Evolutionary conservation across 805 yeast genomes (phyloP).

Genomic region (Kockiozyma suomiensis): DNA sequence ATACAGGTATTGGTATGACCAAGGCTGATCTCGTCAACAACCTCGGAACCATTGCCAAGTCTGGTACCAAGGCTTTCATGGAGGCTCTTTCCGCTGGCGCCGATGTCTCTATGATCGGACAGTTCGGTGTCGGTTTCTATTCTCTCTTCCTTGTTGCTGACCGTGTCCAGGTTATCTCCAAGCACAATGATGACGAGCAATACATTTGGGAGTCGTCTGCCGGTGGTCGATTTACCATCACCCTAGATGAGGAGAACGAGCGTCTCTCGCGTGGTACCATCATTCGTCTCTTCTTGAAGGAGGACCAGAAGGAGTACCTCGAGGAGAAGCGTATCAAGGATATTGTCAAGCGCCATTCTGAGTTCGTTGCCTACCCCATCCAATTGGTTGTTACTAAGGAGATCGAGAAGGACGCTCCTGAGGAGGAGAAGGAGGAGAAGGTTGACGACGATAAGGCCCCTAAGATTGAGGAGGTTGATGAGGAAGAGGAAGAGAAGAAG

Average conservation of each 20-base stretch:
- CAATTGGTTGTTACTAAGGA: slow-evolving; percentile 98
- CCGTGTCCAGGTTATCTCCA: slow-evolving; percentile 96
- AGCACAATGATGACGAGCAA: slow-evolving; percentile 99
- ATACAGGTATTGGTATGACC: slow-evolving; percentile 99
- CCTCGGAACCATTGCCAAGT: slow-evolving; percentile 99
- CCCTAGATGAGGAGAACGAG: slow-evolving; percentile 86
- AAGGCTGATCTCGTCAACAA: slow-evolving; percentile 98
- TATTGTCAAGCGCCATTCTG: slow-evolving; percentile 99
- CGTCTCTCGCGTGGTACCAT: slow-evolving; percentile 92
- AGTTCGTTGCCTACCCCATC: slow-evolving; percentile 98
- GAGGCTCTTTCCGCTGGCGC: slow-evolving; percentile 99
- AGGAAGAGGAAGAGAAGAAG: slow-evolving; percentile 68
- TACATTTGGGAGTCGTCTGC: slow-evolving; percentile 99
- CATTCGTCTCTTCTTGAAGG: slow-evolving; percentile 94
- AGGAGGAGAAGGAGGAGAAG: slow-evolving; percentile 54
- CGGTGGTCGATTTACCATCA: slow-evolving; percentile 98
- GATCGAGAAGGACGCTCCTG: slow-evolving; percentile 96
- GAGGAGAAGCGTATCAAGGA: slow-evolving; percentile 99
- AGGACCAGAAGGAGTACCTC: slow-evolving; percentile 97
- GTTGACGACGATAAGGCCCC: slow-evolving; percentile 72
- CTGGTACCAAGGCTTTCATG: slow-evolving; percentile 99
- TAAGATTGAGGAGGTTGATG: slow-evolving; percentile 75
- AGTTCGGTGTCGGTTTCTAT: slow-evolving; percentile 99
- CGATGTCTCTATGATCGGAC: slow-evolving; percentile 99
- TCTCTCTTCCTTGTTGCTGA: slow-evolving; percentile 99